Evolutionary conservation across 2,329 filamentous ascomycete species (phyloP).

Genomic region (Trichoderma hamatum): DNA sequence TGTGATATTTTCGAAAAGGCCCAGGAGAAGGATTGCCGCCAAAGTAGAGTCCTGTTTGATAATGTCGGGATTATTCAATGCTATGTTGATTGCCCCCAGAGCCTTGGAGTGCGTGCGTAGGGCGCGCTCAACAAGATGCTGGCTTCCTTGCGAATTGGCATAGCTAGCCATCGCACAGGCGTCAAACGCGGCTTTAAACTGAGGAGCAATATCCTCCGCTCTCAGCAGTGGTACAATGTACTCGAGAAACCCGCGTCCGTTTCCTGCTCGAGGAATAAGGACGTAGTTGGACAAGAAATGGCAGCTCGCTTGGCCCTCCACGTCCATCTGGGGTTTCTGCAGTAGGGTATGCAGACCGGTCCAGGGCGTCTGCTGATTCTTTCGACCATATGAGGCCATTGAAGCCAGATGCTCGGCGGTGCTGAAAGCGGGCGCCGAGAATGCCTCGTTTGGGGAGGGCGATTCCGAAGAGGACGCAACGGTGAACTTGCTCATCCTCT

Average conservation of each 20-base stretch:
- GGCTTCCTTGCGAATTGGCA: conserved; percentile 47
- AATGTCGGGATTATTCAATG: conserved; percentile 53
- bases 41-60: conserved; percentile 60
- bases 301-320: conserved; percentile 59
- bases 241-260: conserved; percentile 59
- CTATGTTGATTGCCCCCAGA: conserved; percentile 54
- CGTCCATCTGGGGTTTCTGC: conserved; percentile 47
- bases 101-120: conserved; percentile 59
- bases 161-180: conserved; percentile 62
- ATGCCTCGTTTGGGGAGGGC: conserved; percentile 22
- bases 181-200: conserved; percentile 59
- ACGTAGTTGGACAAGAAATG: conserved; percentile 66
- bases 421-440: conserved; percentile 23
- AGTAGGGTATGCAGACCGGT: conserved; percentile 34
- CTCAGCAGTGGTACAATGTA: conserved; percentile 61
- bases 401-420: not conserved
- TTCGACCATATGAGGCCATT: conserved; percentile 4
- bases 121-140: conserved; percentile 45
- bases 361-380: conserved; percentile 21
- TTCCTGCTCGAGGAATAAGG: conserved; percentile 54
- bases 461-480: conserved; percentile 14
- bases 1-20: conserved; percentile 64
- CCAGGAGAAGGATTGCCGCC: conserved; percentile 61
- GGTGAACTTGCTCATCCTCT: conserved; percentile 27
- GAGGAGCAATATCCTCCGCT: conserved; percentile 46